phyloP scores from a whole-genome alignment of 108 stramenopile species.

The Nitzschia sp. region DNA sequence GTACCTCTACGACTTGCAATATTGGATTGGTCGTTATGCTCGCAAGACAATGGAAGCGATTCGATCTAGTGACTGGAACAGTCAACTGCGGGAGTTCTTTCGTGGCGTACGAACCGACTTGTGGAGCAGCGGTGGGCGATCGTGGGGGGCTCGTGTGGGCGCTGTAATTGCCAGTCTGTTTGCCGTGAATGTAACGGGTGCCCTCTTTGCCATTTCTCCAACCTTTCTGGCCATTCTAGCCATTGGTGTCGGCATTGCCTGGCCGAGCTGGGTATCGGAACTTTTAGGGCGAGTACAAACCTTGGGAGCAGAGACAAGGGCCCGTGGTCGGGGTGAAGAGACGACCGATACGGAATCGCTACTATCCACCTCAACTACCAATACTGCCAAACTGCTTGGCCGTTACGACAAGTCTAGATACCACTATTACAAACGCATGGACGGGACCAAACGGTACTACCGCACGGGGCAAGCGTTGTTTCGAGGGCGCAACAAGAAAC shows the following conservation, averaged over 20 bases:
- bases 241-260: constrained; percentile 33
- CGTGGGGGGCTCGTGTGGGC: constrained; percentile 26
- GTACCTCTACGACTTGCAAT: constrained; percentile 25
- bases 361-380: neutral
- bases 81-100: constrained; percentile 36
- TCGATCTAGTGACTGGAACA: constrained; percentile 20
- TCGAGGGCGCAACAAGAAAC: neutral
- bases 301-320: constrained; percentile 28
- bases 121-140: constrained; percentile 6
- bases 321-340: constrained; percentile 34
- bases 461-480: constrained; percentile 34
- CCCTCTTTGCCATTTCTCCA: constrained; percentile 53
- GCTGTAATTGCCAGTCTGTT: constrained; percentile 37
- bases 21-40: constrained; percentile 14
- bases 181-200: constrained; percentile 43
- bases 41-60: constrained; percentile 4
- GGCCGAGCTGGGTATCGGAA: constrained; percentile 55
- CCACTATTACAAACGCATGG: constrained; percentile 29
- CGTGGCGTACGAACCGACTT: constrained; percentile 41
- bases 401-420: constrained; percentile 30
- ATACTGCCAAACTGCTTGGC: constrained; percentile 5
- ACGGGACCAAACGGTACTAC: constrained; percentile 45
- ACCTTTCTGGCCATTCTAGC: constrained; percentile 35
- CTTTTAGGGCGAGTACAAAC: constrained; percentile 18
- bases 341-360: neutral